These are phyloP conservation scores for Boechera retrofracta DNA, from an alignment of 345 rosid genomes.

Conservation along the genomic window DNA sequence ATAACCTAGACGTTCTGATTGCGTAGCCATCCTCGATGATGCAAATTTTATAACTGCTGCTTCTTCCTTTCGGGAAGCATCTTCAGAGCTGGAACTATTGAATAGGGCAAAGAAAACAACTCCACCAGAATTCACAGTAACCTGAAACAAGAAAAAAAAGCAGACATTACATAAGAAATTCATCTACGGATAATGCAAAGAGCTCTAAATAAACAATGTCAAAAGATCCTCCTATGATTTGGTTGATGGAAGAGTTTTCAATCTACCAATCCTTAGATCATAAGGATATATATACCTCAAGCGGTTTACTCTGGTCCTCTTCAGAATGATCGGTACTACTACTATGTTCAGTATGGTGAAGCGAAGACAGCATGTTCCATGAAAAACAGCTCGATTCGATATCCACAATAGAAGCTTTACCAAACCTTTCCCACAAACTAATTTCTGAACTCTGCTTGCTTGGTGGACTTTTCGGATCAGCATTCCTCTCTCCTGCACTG, in stretches of 20 bases:
- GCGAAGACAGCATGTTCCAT: slow-evolving; percentile 94
- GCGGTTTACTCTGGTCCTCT: slow-evolving; percentile 87
- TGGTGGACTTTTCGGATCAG: slow-evolving; percentile 55
- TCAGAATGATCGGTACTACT: slow-evolving; percentile 82
- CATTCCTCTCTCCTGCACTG: slow-evolving; percentile 65
- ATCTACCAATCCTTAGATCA: slow-evolving; percentile 23
- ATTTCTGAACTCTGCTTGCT: slow-evolving; percentile 63
- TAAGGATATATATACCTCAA: slow-evolving; percentile 63
- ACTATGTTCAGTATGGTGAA: slow-evolving; percentile 94
- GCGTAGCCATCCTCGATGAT: slow-evolving; percentile 99
- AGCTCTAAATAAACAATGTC: not conserved
- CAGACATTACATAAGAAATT: slow-evolving; percentile 2
- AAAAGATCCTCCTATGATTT: not conserved
- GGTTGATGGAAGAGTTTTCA: slow-evolving; percentile 14
- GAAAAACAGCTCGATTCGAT: slow-evolving; percentile 72
- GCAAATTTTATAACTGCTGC: slow-evolving; percentile 98
- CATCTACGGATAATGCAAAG: not conserved
- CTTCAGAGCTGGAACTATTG: slow-evolving; percentile 56
- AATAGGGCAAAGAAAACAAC: slow-evolving; percentile 97
- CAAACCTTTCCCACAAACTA: slow-evolving; percentile 93
- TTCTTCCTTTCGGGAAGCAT: slow-evolving; percentile 68
- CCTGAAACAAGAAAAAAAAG: slow-evolving; percentile 54
- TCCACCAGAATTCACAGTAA: slow-evolving; percentile 97
- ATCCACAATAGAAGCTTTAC: slow-evolving; percentile 73
- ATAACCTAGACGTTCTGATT: slow-evolving; percentile 98